A percentile compares a stretch with the other conserved stretches of the same genome.
phyloP scores from a whole-genome alignment of 768 basidiomycete genomes.

The Hemileccinum impolitum region DNA sequence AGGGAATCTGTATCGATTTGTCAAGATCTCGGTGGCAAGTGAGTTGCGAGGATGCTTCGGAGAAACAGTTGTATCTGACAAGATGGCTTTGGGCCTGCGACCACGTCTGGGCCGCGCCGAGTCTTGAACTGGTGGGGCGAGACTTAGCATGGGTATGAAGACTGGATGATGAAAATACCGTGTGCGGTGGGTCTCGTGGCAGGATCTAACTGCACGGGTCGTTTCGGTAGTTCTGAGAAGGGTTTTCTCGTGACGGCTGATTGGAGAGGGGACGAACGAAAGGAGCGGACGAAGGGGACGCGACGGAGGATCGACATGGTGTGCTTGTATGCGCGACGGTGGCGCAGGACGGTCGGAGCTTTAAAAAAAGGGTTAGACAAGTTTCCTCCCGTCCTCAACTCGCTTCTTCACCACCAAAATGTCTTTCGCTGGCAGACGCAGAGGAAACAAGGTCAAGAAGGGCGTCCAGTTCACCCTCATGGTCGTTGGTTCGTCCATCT shows the following conservation, averaged over 20 bases:
- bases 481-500: slow-evolving; percentile 81
- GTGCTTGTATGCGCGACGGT: slow-evolving; percentile 30
- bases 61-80: neutral
- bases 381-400: slow-evolving; percentile 32
- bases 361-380: slow-evolving; percentile 32
- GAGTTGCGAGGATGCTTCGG: slow-evolving; percentile 38
- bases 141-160: no score
- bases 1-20: slow-evolving; percentile 73
- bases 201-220: slow-evolving; percentile 13
- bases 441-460: slow-evolving; percentile 97
- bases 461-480: slow-evolving; percentile 97
- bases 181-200: neutral
- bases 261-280: slow-evolving; percentile 9
- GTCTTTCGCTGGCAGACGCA: slow-evolving; percentile 84
- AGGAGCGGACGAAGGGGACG: slow-evolving; percentile 5
- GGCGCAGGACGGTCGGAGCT: slow-evolving; percentile 33
- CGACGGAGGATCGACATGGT: slow-evolving; percentile 13
- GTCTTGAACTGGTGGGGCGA: neutral
- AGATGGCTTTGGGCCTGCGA: slow-evolving; percentile 14
- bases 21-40: slow-evolving; percentile 66
- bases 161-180: no score
- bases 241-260: slow-evolving; percentile 44
- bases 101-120: slow-evolving; percentile 12
- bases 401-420: slow-evolving; percentile 41
- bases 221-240: slow-evolving; percentile 55